Conservation (phyloP, 768 basidiomycete genomes). For the Porpolomopsis calyptriformis region DNA sequence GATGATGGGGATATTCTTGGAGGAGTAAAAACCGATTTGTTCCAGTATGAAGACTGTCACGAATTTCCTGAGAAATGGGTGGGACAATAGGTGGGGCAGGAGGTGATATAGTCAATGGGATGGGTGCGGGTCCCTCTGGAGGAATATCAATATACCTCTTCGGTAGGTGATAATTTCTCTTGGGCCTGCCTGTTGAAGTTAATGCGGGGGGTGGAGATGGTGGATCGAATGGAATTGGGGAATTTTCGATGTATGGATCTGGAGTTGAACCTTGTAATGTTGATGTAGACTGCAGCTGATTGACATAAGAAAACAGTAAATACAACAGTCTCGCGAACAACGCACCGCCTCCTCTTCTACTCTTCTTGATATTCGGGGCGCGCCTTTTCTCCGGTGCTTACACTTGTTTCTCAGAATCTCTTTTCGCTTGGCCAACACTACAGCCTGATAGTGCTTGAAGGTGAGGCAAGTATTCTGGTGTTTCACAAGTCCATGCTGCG, state of each 20-base stretch:
- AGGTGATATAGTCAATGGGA: background rate
- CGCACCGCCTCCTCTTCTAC: too few relatives aligned
- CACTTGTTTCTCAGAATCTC: background rate
- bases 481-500: background rate
- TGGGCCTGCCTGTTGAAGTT: background rate
- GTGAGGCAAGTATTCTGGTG: background rate
- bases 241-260: background rate
- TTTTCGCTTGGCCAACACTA: background rate
- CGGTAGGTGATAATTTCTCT: conserved; percentile 5
- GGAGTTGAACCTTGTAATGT: background rate
- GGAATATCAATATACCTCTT: conserved; percentile 11
- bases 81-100: background rate
- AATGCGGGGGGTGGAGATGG: background rate
- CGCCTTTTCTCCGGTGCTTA: background rate
- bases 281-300: background rate
- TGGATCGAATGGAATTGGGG: background rate
- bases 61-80: conserved; percentile 11
- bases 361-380: too few relatives aligned
- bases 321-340: too few relatives aligned
- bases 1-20: conserved; percentile 10
- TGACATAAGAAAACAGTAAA: too few relatives aligned
- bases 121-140: conserved; percentile 9
- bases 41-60: conserved; percentile 10
- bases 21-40: conserved; percentile 12
- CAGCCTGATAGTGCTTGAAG: background rate